Base-by-base conservation (phyloP, 2,329 filamentous ascomycete genomes). In the Lachnellula cervina region DNA sequence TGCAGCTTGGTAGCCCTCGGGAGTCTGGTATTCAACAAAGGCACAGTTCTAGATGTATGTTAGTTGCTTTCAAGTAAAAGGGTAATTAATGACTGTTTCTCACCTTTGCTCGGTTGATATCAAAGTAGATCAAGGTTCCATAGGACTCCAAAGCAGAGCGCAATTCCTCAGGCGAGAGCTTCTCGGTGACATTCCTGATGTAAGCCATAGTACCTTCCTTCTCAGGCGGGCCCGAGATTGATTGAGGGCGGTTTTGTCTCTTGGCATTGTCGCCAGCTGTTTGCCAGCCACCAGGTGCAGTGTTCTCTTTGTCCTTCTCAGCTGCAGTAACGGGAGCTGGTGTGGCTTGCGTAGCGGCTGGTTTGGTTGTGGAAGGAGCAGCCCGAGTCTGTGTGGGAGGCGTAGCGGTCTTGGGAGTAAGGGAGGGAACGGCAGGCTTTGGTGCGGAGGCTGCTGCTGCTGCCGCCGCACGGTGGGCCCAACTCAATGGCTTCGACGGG, bases 181-280 rank as follows among this genome's bases (percentile, higher is more conserved):
- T 92, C 35, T 96, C 91, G 49, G 86, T 93, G 49, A 97, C 93
- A 66, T 93, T 96, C 79, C 96, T 96, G 73, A 99, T 90, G 73
- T 97, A 97, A 19, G 88, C 94, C 64, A 91, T 82, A 52, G 86
- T 86, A 59, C 83, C 83, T 60, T 93, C 87, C 68, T 90, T 88
- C 68, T 92, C 88, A 47, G 76, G 70, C n/a, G 76, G 73, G 25
- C 78, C 77, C 54, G 83, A 78, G 64, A 83, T 78, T 53, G 85
- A 82, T 72, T 89, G 87, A 51, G 82, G 82, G 61, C 90, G 84
- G 67, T 86, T 87, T 71, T 94, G 89, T 70, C 90, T 86, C 79
- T 94, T 94, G 66, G 87, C 87, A 73, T 96, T 88, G 54, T 84
- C 82, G 56, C 75, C 87, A 54, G 89, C 93, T 49, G 89, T 93